Base-by-base conservation (phyloP, 2,329 filamentous ascomycete species). In the Fusarium penzigii region DNA sequence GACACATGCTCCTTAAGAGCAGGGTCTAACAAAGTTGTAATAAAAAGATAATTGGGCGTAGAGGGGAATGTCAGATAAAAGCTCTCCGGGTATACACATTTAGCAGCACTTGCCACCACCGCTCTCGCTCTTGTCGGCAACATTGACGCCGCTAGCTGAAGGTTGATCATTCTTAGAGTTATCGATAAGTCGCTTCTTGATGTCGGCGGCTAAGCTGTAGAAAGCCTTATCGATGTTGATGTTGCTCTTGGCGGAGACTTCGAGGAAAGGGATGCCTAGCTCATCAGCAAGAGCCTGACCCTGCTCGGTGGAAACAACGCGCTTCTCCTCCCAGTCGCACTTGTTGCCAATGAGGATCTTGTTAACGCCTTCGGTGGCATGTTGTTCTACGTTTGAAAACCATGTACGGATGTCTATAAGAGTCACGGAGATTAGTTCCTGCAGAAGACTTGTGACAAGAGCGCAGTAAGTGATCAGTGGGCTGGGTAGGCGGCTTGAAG, bases 271-370 rank as follows among this genome's bases (percentile, higher is more conserved):
- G 61, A 99, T 96, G 68, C 92, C 92, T 55, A 99, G 87, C 76
- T 97, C 94, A 75, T 96, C 89, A 53, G 94, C 94, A 51, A 99
- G 84, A 61, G 88, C 87, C 75, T 99, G 92, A 65, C 94, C 94
- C 69, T 92, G 88, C 73, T 97, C 92, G 54, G 89, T 96, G 45
- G 90, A 92, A 40, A 99, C 89, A 49, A 90, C 92, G 64, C 94
- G 88, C 83, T 97, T 97, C 78, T 99, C 94, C 76, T 97, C 94
- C 94, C 94, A 97, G 76, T 99, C 94, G 78, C 94, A 99, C 79
- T 99, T 99, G 84, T 99, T 99, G 72, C 94, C 94, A 64, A 99
- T 97, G 62, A 99, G 84, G 70, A 99, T 97, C 82, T 97, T 99
- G 85, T 97, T 97, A 70, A 99, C 94, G 68, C 94, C 94, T 78